Percentiles rank a stretch among this genome's conserved stretches.
Conservation (phyloP, 768 basidiomycete species). For the Rhizopogon rudus region DNA sequence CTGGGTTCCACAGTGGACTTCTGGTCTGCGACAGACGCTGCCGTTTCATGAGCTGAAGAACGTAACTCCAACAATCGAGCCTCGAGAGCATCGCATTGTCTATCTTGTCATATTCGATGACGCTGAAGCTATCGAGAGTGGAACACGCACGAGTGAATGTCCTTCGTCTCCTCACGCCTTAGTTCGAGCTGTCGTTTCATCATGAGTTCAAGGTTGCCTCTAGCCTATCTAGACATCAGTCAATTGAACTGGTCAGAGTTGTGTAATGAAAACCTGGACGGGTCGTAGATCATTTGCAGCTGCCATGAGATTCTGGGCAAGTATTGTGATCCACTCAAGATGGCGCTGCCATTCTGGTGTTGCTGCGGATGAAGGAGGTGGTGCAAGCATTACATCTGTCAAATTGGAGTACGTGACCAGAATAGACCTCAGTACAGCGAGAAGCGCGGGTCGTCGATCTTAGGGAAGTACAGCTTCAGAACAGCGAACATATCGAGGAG, state of each 20-base stretch:
- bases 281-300: constrained; percentile 87
- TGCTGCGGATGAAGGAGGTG: constrained; percentile 44
- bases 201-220: constrained; percentile 77
- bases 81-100: constrained; percentile 72
- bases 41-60: constrained; percentile 12
- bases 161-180: constrained; percentile 64
- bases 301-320: constrained; percentile 85
- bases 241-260: not conserved
- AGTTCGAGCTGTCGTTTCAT: constrained; percentile 76
- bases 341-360: constrained; percentile 71
- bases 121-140: not conserved
- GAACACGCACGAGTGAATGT: constrained; percentile 58
- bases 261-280: constrained; percentile 57
- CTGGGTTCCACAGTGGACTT: not conserved
- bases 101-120: constrained; percentile 17
- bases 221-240: constrained; percentile 43
- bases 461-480: constrained; percentile 6
- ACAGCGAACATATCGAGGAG: not conserved
- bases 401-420: constrained; percentile 76
- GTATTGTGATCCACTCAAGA: constrained; percentile 75
- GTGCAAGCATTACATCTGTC: constrained; percentile 61
- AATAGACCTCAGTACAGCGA: constrained; percentile 68
- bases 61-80: constrained; percentile 56
- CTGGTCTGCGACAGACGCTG: not conserved
- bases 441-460: constrained; percentile 78